These are phyloP conservation scores for Ceratocystis cacaofunesta DNA, from an alignment of 2,329 filamentous ascomycete species.

Conservation along the genomic window DNA sequence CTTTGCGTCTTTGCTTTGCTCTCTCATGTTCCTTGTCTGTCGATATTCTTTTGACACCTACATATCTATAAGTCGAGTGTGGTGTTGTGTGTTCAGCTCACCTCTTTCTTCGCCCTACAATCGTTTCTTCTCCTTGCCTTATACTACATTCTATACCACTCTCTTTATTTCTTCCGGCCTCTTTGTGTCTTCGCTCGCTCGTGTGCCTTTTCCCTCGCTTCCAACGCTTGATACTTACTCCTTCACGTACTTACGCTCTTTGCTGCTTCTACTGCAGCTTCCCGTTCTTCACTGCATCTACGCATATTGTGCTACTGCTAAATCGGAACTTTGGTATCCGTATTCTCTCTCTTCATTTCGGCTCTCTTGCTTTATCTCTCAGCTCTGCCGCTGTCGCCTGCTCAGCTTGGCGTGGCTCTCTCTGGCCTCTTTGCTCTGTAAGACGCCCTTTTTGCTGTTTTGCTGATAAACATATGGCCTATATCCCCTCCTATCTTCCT, in stretches of 20 bases:
- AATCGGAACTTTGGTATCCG: background rate
- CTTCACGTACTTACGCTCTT: conserved; percentile 15
- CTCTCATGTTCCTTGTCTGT: conserved; percentile 15
- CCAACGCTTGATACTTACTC: conserved; percentile 13
- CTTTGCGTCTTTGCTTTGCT: background rate
- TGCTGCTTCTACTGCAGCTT: background rate
- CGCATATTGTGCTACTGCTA: background rate
- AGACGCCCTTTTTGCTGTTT: background rate
- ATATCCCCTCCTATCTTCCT: background rate
- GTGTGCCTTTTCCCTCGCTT: conserved; percentile 13
- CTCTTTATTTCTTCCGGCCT: background rate
- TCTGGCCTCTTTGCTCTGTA: background rate
- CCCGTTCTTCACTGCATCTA: background rate
- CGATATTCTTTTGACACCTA: background rate
- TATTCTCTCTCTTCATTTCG: conserved; percentile 1
- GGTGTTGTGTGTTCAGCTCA: conserved; percentile 7
- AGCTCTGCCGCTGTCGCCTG: background rate
- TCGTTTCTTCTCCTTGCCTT: background rate
- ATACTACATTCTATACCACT: background rate
- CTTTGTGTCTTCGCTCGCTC: conserved; percentile 1
- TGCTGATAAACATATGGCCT: background rate
- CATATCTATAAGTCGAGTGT: background rate
- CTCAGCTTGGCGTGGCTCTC: background rate
- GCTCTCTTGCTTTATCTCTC: background rate
- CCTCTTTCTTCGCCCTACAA: conserved; percentile 10